Evolutionary conservation across 495 filamentous ascomycete genomes (phyloP).

Genomic region (Trichoderma reesei): DNA sequence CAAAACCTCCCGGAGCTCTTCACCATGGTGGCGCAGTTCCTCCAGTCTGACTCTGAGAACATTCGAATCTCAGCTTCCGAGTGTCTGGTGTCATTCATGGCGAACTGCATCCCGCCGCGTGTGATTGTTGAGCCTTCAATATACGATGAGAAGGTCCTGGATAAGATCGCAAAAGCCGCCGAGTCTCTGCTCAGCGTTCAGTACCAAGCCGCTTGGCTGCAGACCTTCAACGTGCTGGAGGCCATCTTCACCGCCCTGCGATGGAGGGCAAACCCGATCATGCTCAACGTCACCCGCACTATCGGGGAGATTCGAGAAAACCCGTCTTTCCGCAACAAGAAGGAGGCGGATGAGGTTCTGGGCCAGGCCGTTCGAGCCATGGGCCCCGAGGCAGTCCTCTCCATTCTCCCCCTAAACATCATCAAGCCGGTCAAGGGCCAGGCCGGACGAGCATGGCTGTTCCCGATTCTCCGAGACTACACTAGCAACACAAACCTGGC

Average conservation of each 20-base stretch:
- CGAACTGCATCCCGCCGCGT: constrained; percentile 70
- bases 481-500: constrained; percentile 73
- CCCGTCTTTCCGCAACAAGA: constrained; percentile 85
- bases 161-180: constrained; percentile 58
- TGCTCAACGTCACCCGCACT: constrained; percentile 60
- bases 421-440: constrained; percentile 62
- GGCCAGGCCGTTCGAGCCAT: constrained; percentile 77
- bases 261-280: constrained; percentile 71
- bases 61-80: constrained; percentile 90
- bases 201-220: constrained; percentile 90
- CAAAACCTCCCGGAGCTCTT: constrained; percentile 77
- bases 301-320: constrained; percentile 83
- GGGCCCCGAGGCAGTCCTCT: constrained; percentile 73
- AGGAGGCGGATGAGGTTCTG: constrained; percentile 84
- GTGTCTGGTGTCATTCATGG: constrained; percentile 83
- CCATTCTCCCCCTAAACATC: constrained; percentile 78
- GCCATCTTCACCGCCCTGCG: constrained; percentile 77
- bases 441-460: constrained; percentile 84
- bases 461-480: constrained; percentile 78
- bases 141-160: constrained; percentile 75
- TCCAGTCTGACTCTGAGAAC: constrained; percentile 79
- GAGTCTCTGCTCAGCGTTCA: constrained; percentile 72
- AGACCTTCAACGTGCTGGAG: constrained; percentile 84
- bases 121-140: constrained; percentile 80
- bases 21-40: constrained; percentile 61